Percentiles rank a stretch among this genome's conserved stretches.
Conservation (phyloP, 108 stramenopile species). For the Mayamaea pseudoterrestris region DNA sequence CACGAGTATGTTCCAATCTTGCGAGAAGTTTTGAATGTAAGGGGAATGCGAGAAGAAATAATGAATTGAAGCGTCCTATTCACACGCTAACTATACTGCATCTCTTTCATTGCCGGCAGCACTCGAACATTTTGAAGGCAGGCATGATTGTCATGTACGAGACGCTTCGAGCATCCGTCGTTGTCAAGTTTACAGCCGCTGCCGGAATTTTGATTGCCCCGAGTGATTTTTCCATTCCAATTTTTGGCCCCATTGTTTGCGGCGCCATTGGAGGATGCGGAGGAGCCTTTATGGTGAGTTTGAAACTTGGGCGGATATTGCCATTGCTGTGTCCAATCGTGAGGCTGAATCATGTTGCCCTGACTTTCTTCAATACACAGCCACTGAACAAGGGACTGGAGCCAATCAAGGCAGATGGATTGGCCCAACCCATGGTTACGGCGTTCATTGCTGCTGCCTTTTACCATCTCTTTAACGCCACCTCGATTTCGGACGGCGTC, state of each 20-base stretch:
- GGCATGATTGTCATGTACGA: conserved; percentile 55
- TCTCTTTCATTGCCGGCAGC: background rate
- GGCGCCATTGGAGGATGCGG: conserved; percentile 81
- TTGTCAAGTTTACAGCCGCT: conserved; percentile 39
- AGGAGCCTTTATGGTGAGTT: conserved; percentile 76
- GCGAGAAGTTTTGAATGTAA: conserved; percentile 58
- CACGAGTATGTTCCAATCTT: conserved; percentile 67
- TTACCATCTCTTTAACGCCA: conserved; percentile 59
- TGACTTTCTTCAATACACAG: too few species aligned
- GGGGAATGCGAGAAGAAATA: too few species aligned
- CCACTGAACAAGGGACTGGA: conserved; percentile 81
- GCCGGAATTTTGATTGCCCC: conserved; percentile 58
- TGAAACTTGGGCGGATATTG: too few species aligned
- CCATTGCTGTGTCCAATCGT: too few species aligned
- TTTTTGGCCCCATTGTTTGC: conserved; percentile 88
- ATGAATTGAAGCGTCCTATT: too few species aligned
- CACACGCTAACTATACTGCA: background rate
- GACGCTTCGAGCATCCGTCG: conserved; percentile 56
- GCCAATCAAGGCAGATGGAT: conserved; percentile 57
- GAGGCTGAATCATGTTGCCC: too few species aligned
- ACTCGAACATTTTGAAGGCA: conserved; percentile 16
- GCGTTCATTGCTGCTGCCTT: conserved; percentile 64
- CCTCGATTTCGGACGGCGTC: conserved; percentile 51
- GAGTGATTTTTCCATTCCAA: conserved; percentile 51
- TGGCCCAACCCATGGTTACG: conserved; percentile 62